Evolutionary conservation across 2,329 filamentous ascomycete genomes (phyloP).

Genomic region (Cladobotryum protrusum): DNA sequence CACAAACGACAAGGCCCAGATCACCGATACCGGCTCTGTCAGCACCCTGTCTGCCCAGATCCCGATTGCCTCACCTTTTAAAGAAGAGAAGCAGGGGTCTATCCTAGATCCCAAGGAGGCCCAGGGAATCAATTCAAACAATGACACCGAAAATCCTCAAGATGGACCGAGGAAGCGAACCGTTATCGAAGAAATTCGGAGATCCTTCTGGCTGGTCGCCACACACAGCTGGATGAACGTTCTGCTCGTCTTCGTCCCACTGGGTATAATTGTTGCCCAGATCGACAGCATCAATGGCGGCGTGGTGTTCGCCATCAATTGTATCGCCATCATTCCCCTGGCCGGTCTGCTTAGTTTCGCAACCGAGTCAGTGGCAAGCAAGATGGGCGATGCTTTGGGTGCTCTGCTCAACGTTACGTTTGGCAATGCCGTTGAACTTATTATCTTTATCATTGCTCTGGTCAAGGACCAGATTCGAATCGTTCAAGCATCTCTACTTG

Average conservation of each 20-base stretch:
- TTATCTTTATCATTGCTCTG: slow-evolving; percentile 75
- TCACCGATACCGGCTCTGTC: slow-evolving; percentile 18
- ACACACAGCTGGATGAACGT: slow-evolving; percentile 74
- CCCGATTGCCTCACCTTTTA: slow-evolving; percentile 38
- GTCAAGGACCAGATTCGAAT: slow-evolving; percentile 82
- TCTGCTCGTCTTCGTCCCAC: slow-evolving; percentile 69
- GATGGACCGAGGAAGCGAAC: slow-evolving; percentile 31
- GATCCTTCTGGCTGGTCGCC: slow-evolving; percentile 49
- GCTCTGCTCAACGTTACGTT: slow-evolving; percentile 72
- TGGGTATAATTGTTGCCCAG: slow-evolving; percentile 62
- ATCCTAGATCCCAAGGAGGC: slow-evolving; percentile 38
- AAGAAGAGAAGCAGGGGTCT: slow-evolving; percentile 51
- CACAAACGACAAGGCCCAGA: slow-evolving; percentile 13
- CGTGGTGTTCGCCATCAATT: slow-evolving; percentile 67
- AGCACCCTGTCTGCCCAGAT: slow-evolving; percentile 7
- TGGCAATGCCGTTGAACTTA: slow-evolving; percentile 73
- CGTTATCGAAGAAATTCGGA: slow-evolving; percentile 44
- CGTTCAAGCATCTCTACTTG: slow-evolving; percentile 83
- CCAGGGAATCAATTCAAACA: slow-evolving; percentile 22
- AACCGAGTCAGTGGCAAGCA: slow-evolving; percentile 67
- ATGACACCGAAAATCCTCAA: slow-evolving; percentile 18
- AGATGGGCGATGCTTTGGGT: slow-evolving; percentile 66
- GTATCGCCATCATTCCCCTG: slow-evolving; percentile 67
- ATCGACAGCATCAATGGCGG: slow-evolving; percentile 48
- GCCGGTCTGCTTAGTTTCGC: slow-evolving; percentile 66